Conservation (phyloP, 2,329 filamentous ascomycete genomes). For the Delphinella strobiligena region DNA sequence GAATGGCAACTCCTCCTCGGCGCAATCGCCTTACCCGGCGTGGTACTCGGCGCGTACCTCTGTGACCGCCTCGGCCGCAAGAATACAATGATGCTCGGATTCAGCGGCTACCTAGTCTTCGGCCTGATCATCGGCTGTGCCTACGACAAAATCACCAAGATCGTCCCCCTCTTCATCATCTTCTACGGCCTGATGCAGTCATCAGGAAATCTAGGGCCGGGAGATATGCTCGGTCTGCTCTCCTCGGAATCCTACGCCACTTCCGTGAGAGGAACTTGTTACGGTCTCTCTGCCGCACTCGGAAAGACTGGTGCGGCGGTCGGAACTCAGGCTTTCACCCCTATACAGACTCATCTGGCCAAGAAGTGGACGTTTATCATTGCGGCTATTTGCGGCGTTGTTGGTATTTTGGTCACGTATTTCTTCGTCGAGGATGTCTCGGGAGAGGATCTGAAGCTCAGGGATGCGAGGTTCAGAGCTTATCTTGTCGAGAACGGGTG, state of each 20-base stretch:
- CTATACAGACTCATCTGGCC: constrained; percentile 33
- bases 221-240: constrained; percentile 39
- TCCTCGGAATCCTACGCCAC: constrained; percentile 42
- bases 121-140: constrained; percentile 40
- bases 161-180: constrained; percentile 39
- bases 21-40: constrained; percentile 35
- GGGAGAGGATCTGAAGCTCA: constrained; percentile 31
- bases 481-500: constrained; percentile 35
- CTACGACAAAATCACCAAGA: constrained; percentile 34
- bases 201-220: constrained; percentile 38
- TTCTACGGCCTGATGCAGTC: constrained; percentile 42
- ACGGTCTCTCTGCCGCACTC: constrained; percentile 38
- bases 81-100: constrained; percentile 40
- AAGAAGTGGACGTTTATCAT: constrained; percentile 42
- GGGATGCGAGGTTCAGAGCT: constrained; percentile 33
- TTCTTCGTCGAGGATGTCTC: constrained; percentile 36
- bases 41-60: constrained; percentile 37
- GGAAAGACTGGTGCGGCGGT: constrained; percentile 41
- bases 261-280: constrained; percentile 39
- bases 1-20: constrained; percentile 37
- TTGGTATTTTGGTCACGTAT: constrained; percentile 35
- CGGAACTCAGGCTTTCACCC: constrained; percentile 35
- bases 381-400: constrained; percentile 38
- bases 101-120: constrained; percentile 36
- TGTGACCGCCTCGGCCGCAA: constrained; percentile 38